phyloP scores from a whole-genome alignment of 108 stramenopile species.

The Schizochytrium sp. region DNA sequence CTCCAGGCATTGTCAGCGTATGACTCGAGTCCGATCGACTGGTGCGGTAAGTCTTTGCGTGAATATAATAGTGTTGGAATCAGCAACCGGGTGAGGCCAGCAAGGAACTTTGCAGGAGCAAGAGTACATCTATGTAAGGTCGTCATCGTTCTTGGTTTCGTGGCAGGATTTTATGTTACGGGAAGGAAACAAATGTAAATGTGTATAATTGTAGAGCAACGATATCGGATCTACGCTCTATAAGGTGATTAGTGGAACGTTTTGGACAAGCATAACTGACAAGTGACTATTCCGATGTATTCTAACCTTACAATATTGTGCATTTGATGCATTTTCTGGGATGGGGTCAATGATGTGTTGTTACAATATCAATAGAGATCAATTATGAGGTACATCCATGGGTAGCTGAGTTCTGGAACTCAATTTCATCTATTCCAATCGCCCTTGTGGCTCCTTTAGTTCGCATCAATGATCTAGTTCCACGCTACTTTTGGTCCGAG shows the following conservation, averaged over 20 bases:
- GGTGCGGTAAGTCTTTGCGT: conserved; percentile 37
- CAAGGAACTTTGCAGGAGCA: not conserved
- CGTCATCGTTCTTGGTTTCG: too few relatives aligned
- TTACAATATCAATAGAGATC: not conserved
- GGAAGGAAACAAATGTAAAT: too few relatives aligned
- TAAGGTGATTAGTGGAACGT: too few relatives aligned
- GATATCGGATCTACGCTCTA: too few relatives aligned
- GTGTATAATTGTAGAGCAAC: too few relatives aligned
- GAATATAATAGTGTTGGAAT: not conserved
- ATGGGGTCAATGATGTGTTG: not conserved
- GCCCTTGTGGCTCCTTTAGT: conserved; percentile 23
- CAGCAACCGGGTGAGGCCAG: not conserved
- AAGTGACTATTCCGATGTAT: not conserved
- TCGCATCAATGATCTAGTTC: not conserved
- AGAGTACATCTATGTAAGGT: not conserved
- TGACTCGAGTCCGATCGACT: conserved; percentile 56
- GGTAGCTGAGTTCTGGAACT: conserved; percentile 58
- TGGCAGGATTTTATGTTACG: too few relatives aligned
- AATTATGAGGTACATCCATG: conserved; percentile 55
- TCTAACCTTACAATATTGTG: not conserved
- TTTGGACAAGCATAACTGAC: too few relatives aligned
- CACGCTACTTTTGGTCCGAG: not conserved
- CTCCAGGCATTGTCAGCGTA: conserved; percentile 26
- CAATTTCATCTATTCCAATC: conserved; percentile 32
- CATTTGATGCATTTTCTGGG: too few relatives aligned